A percentile compares a stretch with the other conserved stretches of the same genome.
These are phyloP conservation scores for Brasilioporus rufonigricans DNA, from an alignment of 768 basidiomycete genomes.

Conservation along the genomic window DNA sequence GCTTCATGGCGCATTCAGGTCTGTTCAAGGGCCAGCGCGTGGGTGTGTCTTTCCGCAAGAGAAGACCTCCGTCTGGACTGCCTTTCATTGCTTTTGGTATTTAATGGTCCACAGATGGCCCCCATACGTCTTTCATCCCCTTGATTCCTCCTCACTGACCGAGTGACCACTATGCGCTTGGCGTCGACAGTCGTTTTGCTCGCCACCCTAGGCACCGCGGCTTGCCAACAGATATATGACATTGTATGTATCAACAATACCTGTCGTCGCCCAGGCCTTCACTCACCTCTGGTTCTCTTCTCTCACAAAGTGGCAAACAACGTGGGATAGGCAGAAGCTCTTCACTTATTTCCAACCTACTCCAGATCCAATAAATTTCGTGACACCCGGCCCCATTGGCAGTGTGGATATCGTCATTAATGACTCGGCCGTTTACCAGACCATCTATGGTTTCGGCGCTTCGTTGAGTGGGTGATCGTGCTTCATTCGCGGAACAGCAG, in stretches of 20 bases:
- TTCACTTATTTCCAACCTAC: slow-evolving; percentile 32
- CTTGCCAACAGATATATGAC: slow-evolving; percentile 54
- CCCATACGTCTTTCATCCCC: slow-evolving; percentile 5
- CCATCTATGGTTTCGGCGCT: slow-evolving; percentile 66
- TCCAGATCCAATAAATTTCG: slow-evolving; percentile 32
- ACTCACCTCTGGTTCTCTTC: not conserved
- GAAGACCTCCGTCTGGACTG: slow-evolving; percentile 2
- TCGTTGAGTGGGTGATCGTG: slow-evolving; percentile 49
- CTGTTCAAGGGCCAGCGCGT: not conserved
- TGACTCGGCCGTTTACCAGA: slow-evolving; percentile 55
- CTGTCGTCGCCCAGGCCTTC: not conserved
- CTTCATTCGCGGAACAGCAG: not conserved
- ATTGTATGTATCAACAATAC: slow-evolving; percentile 36
- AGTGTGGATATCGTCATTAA: slow-evolving; percentile 62
- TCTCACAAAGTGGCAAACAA: slow-evolving; percentile 53
- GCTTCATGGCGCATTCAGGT: not conserved
- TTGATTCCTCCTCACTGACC: not conserved
- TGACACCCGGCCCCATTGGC: slow-evolving; percentile 49
- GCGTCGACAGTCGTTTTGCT: slow-evolving; percentile 14
- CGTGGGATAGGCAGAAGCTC: slow-evolving; percentile 31
- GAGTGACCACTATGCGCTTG: slow-evolving; percentile 15
- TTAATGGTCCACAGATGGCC: slow-evolving; percentile 12
- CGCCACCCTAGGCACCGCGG: slow-evolving; percentile 21
- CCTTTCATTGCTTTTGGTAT: slow-evolving; percentile 7
- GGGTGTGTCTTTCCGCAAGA: not conserved